A percentile compares a stretch with the other conserved stretches of the same genome.
These are phyloP conservation scores for Paspalum notatum DNA, from an alignment of 176 grass and related monocot species.

Conservation along the genomic window DNA sequence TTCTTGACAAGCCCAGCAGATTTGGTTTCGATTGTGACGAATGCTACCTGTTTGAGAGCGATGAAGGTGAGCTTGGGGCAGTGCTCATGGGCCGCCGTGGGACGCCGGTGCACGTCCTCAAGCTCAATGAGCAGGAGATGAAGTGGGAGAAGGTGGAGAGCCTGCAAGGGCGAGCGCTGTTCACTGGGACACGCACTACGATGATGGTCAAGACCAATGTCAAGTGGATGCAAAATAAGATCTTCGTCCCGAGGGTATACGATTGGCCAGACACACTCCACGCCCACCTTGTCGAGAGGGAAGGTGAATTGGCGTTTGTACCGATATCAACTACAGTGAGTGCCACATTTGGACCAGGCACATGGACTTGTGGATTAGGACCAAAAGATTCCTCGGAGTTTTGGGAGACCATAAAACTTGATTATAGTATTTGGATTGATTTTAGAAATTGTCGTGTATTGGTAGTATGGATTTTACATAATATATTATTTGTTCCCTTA, in stretches of 20 bases:
- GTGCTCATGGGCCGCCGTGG: background rate
- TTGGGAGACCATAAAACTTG: background rate
- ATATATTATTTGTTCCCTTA: too few relatives aligned
- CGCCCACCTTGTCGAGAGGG: background rate
- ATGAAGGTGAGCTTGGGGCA: background rate
- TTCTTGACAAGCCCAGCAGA: background rate
- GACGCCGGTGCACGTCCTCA: background rate
- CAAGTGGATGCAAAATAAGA: background rate
- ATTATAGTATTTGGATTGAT: background rate
- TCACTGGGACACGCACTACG: background rate
- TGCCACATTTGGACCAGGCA: too few relatives aligned
- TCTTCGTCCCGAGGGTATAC: background rate
- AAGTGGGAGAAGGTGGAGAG: constrained; percentile 8
- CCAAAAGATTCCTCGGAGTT: background rate
- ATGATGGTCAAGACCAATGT: background rate
- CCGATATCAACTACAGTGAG: background rate
- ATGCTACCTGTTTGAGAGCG: background rate
- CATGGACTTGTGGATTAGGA: background rate
- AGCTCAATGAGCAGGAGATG: background rate
- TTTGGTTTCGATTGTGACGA: background rate
- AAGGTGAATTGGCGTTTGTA: background rate
- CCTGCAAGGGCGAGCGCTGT: background rate
- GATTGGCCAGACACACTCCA: background rate
- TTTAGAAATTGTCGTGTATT: background rate
- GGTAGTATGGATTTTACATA: too few relatives aligned